Conservation (phyloP, 2,329 filamentous ascomycete genomes). For the Fonsecaea pedrosoi region DNA sequence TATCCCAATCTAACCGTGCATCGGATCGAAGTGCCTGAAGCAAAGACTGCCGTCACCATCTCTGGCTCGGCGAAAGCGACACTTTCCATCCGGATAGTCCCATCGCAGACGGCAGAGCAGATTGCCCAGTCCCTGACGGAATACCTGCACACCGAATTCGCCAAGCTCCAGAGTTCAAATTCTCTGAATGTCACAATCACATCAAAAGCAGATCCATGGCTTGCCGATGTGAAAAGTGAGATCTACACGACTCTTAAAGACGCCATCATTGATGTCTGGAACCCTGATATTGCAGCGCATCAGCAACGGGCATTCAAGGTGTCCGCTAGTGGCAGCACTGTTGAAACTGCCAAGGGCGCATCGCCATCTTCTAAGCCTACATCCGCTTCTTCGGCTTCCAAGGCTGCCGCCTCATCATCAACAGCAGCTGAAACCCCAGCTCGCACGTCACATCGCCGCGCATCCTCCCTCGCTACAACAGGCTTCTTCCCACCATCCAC, state of each 20-base stretch:
- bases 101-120: slow-evolving; percentile 85
- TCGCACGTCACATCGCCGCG: slow-evolving; percentile 40
- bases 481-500: slow-evolving; percentile 37
- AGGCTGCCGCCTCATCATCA: not conserved
- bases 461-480: slow-evolving; percentile 48
- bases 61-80: slow-evolving; percentile 87
- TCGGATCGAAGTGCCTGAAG: slow-evolving; percentile 88
- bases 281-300: slow-evolving; percentile 44
- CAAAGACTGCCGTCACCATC: slow-evolving; percentile 86
- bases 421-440: slow-evolving; percentile 19
- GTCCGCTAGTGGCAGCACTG: slow-evolving; percentile 7
- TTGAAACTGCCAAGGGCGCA: not conserved
- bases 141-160: slow-evolving; percentile 76
- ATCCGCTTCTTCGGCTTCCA: slow-evolving; percentile 2
- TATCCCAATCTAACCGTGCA: slow-evolving; percentile 95
- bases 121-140: slow-evolving; percentile 71
- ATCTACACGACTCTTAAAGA: slow-evolving; percentile 88
- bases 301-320: slow-evolving; percentile 34
- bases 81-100: slow-evolving; percentile 88
- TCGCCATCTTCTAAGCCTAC: slow-evolving; percentile 16
- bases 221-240: slow-evolving; percentile 87
- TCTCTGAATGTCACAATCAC: slow-evolving; percentile 81
- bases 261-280: slow-evolving; percentile 86
- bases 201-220: slow-evolving; percentile 93
- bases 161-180: slow-evolving; percentile 78